Conservation (phyloP, 2,329 filamentous ascomycete genomes). For the Paracorniculantispora psalliotae region DNA sequence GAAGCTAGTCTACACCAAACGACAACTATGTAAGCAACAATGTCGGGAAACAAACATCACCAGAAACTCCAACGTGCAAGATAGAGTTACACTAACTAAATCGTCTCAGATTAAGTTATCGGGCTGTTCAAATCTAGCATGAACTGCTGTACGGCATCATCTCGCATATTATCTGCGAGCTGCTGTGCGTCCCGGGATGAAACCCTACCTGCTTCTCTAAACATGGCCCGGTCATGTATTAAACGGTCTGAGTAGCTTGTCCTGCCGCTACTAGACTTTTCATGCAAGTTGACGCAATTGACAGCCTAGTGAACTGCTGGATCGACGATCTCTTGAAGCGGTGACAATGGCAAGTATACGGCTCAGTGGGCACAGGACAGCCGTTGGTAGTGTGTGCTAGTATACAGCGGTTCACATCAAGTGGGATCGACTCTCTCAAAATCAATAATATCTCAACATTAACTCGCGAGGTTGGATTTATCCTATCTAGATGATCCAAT, state of each 20-base stretch:
- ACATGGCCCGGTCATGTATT: not conserved
- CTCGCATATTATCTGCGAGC: not conserved
- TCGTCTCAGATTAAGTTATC: not conserved
- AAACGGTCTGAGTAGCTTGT: not conserved
- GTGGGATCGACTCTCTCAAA: too few species aligned
- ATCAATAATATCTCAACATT: too few species aligned
- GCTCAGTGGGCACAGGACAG: too few species aligned
- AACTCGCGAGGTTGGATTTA: too few species aligned
- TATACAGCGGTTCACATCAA: too few species aligned
- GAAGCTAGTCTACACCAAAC: too few species aligned
- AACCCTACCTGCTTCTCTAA: not conserved
- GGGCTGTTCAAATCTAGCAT: not conserved
- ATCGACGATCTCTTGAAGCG: not conserved
- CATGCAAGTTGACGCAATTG: not conserved
- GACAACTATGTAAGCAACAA: too few species aligned
- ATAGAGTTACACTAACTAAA: not conserved
- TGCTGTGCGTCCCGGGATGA: not conserved
- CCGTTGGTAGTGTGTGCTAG: too few species aligned
- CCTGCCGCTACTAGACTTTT: not conserved
- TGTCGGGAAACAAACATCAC: too few species aligned
- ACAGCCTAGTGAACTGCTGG: not conserved
- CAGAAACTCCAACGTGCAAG: too few species aligned
- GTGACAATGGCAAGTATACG: not conserved
- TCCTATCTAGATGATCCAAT: too few species aligned
- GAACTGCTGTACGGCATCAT: not conserved